Percentiles rank a stretch among this genome's conserved stretches.
These are phyloP conservation scores for Angophora floribunda DNA, from an alignment of 345 rosid genomes.

Conservation along the genomic window DNA sequence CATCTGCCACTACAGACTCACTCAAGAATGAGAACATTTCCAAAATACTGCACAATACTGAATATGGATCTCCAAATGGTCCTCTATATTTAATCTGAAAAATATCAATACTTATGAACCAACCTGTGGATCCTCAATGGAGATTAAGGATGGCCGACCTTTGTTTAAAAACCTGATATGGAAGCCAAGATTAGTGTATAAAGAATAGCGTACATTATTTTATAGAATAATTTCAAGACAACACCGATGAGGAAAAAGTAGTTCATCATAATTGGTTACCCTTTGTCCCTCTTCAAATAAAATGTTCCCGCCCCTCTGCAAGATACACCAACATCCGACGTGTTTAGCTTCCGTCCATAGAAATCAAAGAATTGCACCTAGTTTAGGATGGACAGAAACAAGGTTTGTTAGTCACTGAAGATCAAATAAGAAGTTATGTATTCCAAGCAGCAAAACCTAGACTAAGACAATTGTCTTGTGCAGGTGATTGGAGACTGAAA, in stretches of 20 bases:
- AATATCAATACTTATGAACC: not conserved
- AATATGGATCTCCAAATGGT: not conserved
- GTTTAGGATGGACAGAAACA: slow-evolving; percentile 5
- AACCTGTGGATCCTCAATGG: slow-evolving; percentile 97
- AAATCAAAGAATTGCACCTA: slow-evolving; percentile 87
- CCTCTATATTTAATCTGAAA: not conserved
- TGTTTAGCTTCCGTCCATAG: slow-evolving; percentile 79
- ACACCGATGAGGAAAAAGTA: not conserved
- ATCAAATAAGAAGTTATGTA: not conserved
- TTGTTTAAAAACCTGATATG: slow-evolving; percentile 45
- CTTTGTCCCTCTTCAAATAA: slow-evolving; percentile 59
- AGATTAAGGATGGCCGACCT: slow-evolving; percentile 61
- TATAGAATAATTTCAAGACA: not conserved
- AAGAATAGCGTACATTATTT: not conserved
- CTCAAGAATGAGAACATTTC: not conserved
- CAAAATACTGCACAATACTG: not conserved
- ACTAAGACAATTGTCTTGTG: not conserved
- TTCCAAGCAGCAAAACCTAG: not conserved
- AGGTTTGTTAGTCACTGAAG: not conserved
- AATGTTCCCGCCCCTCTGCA: slow-evolving; percentile 62
- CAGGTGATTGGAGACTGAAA: not conserved
- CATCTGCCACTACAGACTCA: not conserved
- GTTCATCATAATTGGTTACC: slow-evolving; percentile 26
- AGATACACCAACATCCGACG: slow-evolving; percentile 77
- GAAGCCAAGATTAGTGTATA: not conserved